These are phyloP conservation scores for Verticillium zaregamsianum DNA, from an alignment of 2,329 filamentous ascomycete species.

Conservation along the genomic window DNA sequence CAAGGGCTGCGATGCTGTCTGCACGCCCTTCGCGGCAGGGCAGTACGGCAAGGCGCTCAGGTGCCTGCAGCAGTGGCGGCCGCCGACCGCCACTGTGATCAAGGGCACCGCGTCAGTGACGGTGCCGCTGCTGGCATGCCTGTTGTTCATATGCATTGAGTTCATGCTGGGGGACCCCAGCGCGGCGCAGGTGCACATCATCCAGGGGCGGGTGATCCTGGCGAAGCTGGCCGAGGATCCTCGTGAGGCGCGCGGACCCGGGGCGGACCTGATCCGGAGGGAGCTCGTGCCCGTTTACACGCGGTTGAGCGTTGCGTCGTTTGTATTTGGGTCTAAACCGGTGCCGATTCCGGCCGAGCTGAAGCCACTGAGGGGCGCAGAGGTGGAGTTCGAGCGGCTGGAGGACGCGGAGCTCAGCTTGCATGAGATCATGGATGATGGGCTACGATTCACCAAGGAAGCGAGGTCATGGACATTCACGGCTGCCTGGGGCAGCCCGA, in stretches of 20 bases:
- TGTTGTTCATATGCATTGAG: constrained; percentile 51
- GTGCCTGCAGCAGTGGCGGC: constrained; percentile 31
- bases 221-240: constrained; percentile 13
- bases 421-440: constrained; percentile 35
- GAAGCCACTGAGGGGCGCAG: constrained; percentile 19
- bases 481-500: not conserved
- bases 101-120: constrained; percentile 17
- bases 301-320: constrained; percentile 34
- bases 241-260: constrained; percentile 7
- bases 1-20: not conserved
- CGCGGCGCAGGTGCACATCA: constrained; percentile 39
- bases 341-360: constrained; percentile 30
- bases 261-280: constrained; percentile 32
- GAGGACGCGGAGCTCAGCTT: constrained; percentile 25
- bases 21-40: constrained; percentile 30
- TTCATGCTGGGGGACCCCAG: constrained; percentile 46
- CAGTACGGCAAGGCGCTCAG: constrained; percentile 47
- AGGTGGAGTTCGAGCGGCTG: constrained; percentile 24
- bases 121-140: constrained; percentile 38
- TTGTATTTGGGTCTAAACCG: constrained; percentile 34
- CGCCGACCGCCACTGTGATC: constrained; percentile 22
- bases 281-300: constrained; percentile 40
- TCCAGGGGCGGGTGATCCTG: constrained; percentile 38
- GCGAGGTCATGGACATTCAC: constrained; percentile 20
- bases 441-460: constrained; percentile 28